A percentile compares a stretch with the other conserved stretches of the same genome.
phyloP scores from a whole-genome alignment of 176 grass and related monocot species.

The Rhynchospora breviuscula region DNA sequence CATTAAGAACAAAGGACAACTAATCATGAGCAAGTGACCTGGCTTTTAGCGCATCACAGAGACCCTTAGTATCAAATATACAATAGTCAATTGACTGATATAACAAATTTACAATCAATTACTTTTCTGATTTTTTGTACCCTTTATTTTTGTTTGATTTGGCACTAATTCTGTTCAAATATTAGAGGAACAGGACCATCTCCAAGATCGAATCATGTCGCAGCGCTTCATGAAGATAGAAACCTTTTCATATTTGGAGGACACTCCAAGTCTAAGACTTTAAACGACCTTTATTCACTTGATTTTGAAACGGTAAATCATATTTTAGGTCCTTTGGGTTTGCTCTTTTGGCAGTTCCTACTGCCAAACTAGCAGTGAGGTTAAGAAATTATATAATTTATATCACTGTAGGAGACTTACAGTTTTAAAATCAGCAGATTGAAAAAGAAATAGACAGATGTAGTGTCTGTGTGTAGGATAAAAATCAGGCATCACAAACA shows the following conservation, averaged over 20 bases:
- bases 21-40: background rate
- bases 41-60: background rate
- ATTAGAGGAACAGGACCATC: conserved; percentile 79
- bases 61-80: background rate
- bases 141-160: background rate
- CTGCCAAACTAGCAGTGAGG: background rate
- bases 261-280: conserved; percentile 84
- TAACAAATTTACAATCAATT: background rate
- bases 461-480: background rate
- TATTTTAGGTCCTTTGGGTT: conserved; percentile 9
- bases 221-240: conserved; percentile 83
- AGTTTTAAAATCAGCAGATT: background rate
- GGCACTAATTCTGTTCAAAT: background rate
- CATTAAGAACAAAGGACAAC: background rate
- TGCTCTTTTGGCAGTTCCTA: background rate
- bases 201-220: conserved; percentile 84
- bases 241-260: conserved; percentile 85
- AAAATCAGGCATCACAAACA: background rate
- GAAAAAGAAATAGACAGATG: background rate
- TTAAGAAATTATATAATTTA: background rate
- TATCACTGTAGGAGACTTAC: too few species aligned
- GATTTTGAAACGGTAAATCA: conserved; percentile 90
- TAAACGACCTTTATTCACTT: conserved; percentile 86
- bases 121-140: background rate
- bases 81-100: background rate